Evolutionary conservation across 2,329 filamentous ascomycete species (phyloP), one percentile per base, ranked within the genome.

Genomic region (Colletotrichum sidae): DNA sequence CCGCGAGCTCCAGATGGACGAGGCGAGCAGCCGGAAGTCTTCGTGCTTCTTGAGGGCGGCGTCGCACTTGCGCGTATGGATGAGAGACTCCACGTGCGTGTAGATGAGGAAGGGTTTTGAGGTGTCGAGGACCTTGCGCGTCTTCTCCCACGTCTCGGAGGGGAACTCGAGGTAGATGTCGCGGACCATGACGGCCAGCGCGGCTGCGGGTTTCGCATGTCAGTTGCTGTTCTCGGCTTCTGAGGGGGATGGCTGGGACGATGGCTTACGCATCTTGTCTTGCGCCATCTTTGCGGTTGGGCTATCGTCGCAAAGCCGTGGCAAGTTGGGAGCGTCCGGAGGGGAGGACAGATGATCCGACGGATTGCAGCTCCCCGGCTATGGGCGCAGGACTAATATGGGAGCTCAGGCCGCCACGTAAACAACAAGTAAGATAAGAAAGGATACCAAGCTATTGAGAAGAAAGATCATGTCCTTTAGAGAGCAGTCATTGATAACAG

Each of bases 251-350:
- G 2, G 12, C 34, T 39, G 8, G 5, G 6, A 11, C 15, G 37
- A 17, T 12, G 8, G n/a, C 66, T 44, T 55, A 63, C 67, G 38
- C 64, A 68, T 68, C 33, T 42, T 55, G 55, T 37, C 37, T 54
- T 55, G 49, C 3, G 67, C 67, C 67, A 68, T 68, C 45, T 15
- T 37, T 45, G 55, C 58, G 10, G 51, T 52, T 13, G 34, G 4
- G 11, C 42, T 37, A 49, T 51, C 35, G 35, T n/a, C 25, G 45
- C 41, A 9, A 38, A 33, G 33, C 54, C 25, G 34, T 42, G 35
- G 13, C 12, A 25, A n/a, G 9, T 42, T 54, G 15, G 42, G 41
- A 25, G 25, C 5, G 25, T 25, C 25, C 25, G 25, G 25, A 25
- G 25, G 25, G 25, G 25, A 25, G 25, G 25, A 25, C 25, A 25